A percentile compares a stretch with the other conserved stretches of the same genome.
Conservation (phyloP, 345 rosid genomes). For the Pistacia vera region DNA sequence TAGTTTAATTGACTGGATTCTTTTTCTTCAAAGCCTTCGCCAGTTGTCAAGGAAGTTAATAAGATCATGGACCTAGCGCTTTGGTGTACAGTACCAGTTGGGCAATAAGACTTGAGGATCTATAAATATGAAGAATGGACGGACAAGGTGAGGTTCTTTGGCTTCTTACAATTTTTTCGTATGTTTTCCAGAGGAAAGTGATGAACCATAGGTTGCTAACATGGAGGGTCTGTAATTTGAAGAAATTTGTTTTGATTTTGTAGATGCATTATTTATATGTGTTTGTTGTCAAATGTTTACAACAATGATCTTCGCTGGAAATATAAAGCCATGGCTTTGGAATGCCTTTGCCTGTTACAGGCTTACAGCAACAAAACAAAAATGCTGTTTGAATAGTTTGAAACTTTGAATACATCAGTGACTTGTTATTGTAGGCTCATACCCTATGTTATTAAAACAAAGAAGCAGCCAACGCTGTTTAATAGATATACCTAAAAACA, state of each 20-base stretch:
- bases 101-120: background rate
- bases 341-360: background rate
- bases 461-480: no score
- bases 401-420: background rate
- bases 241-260: background rate
- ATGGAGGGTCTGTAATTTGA: background rate
- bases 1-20: constrained; percentile 13
- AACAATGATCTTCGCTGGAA: background rate
- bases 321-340: background rate
- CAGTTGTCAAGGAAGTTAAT: constrained; percentile 6
- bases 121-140: background rate
- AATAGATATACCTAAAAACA: background rate
- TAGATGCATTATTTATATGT: background rate
- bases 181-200: background rate
- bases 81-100: background rate
- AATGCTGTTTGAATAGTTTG: background rate
- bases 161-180: background rate
- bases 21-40: constrained; percentile 5
- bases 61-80: background rate
- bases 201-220: background rate
- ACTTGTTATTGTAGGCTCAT: background rate
- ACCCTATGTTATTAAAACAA: background rate
- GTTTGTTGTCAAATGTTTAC: background rate
- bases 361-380: background rate
- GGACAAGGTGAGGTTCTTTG: background rate